Evolutionary conservation across 129 eudicot species (phyloP), one percentile per base, ranked within the genome.

Genomic region (Artemisia tridentata): DNA sequence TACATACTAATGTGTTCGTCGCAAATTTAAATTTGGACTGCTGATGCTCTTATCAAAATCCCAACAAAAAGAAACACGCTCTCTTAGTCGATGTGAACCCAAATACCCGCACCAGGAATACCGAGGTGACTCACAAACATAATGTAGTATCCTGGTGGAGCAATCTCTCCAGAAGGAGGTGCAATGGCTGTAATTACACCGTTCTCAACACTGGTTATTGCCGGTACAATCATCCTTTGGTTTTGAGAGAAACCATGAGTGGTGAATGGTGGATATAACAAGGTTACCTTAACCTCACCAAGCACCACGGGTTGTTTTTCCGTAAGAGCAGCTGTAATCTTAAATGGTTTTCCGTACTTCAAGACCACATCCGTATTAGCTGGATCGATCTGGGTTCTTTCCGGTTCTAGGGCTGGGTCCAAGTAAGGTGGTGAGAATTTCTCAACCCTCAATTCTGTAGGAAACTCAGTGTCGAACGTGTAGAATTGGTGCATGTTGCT

Each of bases 191-290:
- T 74, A 38, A 80, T 62, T 21, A 50, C 80, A n/a, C 69, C 57
- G 0, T 54, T 11, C 13, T 63, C 49, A 1, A 69, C 19, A 2
- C 15, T 9, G 1, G 75, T 57, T 10, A 74, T 25, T 1, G 69
- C 69, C 68, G 81, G 65, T 58, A 85, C 38, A 0, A 84, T 12
- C 86, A 85, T 23, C 60, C 97, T 85, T 45, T 91, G 97, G 84
- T 75, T 80, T 64, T 66, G 78, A 0, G 92, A 88, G 79, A 78
- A 91, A 1, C 96, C 97, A 60, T 91, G 97, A 11, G 96, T 91
- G 0, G 97, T 88, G 48, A 91, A 91, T 0, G 97, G 96, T n/a
- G 97, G 97, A 7, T 81, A 61, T 27, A 76, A 71, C 88, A 91
- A 34, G 2, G 97, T 82, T 50, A 91, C 75, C 80, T 65, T 87